Conservation (phyloP, 352 stramenopile species). For the Pythium dissimile region DNA sequence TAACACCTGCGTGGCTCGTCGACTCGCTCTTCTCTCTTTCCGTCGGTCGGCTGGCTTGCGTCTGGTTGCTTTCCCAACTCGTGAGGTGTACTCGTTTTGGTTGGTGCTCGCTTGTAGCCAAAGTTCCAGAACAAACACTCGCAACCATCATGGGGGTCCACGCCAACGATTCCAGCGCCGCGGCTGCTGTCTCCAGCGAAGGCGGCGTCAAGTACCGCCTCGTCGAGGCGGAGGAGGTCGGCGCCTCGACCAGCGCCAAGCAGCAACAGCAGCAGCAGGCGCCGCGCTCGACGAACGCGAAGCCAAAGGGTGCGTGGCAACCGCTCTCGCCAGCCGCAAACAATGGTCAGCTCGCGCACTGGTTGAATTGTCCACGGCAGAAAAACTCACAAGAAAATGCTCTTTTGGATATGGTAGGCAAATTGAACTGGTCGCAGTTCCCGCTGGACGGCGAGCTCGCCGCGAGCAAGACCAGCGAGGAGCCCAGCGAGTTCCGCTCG, state of each 20-base stretch:
- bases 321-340: conserved; percentile 8
- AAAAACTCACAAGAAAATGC: too few species aligned
- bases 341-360: background rate
- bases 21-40: background rate
- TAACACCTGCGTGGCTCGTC: background rate
- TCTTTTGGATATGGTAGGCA: too few species aligned
- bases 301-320: conserved; percentile 25
- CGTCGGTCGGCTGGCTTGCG: background rate
- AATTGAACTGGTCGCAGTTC: conserved; percentile 75
- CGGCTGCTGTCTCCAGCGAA: conserved; percentile 14
- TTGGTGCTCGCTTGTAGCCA: background rate
- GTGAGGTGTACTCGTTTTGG: conserved; percentile 7
- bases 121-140: too few species aligned
- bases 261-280: conserved; percentile 24
- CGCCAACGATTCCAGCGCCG: conserved; percentile 26
- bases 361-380: background rate
- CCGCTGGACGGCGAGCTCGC: conserved; percentile 42
- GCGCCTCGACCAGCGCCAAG: conserved; percentile 42
- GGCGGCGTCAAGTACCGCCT: conserved; percentile 76
- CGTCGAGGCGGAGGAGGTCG: conserved; percentile 81
- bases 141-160: conserved; percentile 30
- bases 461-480: conserved; percentile 24
- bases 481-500: conserved; percentile 19
- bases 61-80: background rate
- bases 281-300: conserved; percentile 1